Conservation (phyloP, 2,329 filamentous ascomycete genomes). For the Xylaria sp. region DNA sequence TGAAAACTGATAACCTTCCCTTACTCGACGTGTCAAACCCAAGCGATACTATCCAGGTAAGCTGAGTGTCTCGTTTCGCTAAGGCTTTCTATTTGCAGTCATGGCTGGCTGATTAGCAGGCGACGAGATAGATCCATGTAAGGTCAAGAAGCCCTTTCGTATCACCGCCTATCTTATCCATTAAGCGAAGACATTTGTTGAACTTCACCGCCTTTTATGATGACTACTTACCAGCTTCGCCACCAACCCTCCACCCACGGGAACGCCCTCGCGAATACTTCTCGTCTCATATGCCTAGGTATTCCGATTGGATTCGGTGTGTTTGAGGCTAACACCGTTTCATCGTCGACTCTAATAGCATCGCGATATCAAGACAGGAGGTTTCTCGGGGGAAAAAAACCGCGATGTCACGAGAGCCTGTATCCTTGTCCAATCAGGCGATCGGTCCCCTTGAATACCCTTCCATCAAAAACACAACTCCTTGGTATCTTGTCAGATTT, state of each 20-base stretch:
- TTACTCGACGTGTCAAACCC: neutral
- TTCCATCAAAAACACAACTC: neutral
- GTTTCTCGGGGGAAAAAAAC: neutral
- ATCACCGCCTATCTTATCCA: too few relatives aligned
- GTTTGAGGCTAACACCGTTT: neutral
- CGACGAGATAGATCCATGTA: neutral
- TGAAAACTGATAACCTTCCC: neutral
- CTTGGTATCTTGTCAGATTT: neutral
- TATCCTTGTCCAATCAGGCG: neutral
- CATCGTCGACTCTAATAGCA: neutral
- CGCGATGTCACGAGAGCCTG: neutral
- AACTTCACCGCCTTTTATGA: constrained; percentile 13
- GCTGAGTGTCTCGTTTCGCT: neutral
- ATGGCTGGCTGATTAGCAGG: constrained; percentile 1
- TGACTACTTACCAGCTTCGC: neutral
- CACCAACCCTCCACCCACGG: neutral
- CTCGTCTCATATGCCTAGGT: neutral
- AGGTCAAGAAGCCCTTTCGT: too few relatives aligned
- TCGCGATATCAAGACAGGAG: neutral
- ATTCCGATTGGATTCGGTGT: neutral
- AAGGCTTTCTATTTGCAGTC: neutral
- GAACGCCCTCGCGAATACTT: neutral
- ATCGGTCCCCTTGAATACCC: neutral
- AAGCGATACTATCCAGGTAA: neutral
- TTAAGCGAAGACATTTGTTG: neutral